A percentile compares a stretch with the other conserved stretches of the same genome.
phyloP scores from a whole-genome alignment of 305 asterid species.

The Fraxinus baroniana region DNA sequence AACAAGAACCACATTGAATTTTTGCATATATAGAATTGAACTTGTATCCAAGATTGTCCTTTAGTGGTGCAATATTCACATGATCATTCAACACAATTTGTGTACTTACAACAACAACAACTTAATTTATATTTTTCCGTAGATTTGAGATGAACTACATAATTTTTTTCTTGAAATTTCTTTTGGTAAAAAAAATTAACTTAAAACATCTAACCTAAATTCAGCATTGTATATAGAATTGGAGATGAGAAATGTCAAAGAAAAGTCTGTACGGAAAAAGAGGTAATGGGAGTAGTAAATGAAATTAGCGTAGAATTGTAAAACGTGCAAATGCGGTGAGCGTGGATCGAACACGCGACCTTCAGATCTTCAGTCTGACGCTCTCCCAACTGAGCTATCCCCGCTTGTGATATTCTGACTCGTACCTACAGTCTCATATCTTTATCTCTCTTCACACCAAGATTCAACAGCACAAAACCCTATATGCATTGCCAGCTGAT shows the following conservation, averaged over 20 bases:
- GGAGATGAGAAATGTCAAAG: neutral
- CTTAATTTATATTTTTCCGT: neutral
- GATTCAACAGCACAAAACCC: neutral
- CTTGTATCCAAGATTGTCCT: neutral
- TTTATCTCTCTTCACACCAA: neutral
- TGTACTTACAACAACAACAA: neutral
- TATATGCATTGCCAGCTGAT: neutral
- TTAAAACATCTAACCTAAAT: neutral
- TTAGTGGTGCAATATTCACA: neutral
- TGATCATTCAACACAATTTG: neutral
- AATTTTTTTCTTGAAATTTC: neutral
- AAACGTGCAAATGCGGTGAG: constrained; percentile 49
- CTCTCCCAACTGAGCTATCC: constrained; percentile 99
- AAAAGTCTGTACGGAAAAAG: neutral
- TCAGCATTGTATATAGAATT: neutral
- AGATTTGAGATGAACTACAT: neutral
- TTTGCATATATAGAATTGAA: neutral
- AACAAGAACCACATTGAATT: neutral
- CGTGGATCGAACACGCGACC: constrained; percentile 97
- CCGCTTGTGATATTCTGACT: constrained; percentile 29
- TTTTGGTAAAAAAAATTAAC: neutral
- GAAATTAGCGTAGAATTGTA: neutral
- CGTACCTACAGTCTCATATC: neutral
- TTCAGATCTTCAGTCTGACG: constrained; percentile 94
- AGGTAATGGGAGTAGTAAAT: neutral